These are phyloP conservation scores for Kluyveromyces siamensis DNA, from an alignment of 805 yeast species.

Conservation along the genomic window DNA sequence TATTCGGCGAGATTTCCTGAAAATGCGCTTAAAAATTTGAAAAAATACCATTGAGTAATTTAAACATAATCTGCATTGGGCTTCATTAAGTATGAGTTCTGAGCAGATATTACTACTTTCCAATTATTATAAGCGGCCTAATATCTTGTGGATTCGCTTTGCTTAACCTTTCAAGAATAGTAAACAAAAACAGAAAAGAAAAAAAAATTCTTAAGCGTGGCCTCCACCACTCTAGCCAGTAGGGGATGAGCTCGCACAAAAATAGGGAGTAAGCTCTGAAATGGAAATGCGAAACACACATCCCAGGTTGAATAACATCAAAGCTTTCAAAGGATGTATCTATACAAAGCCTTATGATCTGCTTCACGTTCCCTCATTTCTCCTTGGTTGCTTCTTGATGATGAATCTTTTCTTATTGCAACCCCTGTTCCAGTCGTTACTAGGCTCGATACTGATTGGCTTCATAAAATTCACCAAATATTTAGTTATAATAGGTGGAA, in stretches of 20 bases:
- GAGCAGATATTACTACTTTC: no score
- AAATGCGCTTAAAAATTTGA: no score
- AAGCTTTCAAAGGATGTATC: neutral
- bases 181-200: neutral
- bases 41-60: no score
- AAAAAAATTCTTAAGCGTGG: no score
- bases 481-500: slow-evolving; percentile 15
- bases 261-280: no score
- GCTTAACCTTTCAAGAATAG: neutral
- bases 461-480: slow-evolving; percentile 14
- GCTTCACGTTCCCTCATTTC: slow-evolving; percentile 19
- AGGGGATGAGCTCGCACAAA: no score
- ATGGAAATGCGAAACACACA: neutral
- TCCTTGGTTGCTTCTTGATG: slow-evolving; percentile 15
- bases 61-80: no score
- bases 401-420: slow-evolving; percentile 11
- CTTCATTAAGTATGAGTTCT: no score
- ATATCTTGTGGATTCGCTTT: no score
- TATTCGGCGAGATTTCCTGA: no score
- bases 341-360: slow-evolving; percentile 4
- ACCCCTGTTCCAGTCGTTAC: slow-evolving; percentile 16
- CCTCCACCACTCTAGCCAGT: no score
- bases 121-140: neutral
- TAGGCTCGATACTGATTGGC: slow-evolving; percentile 21
- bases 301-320: neutral